Percentiles rank a stretch among this genome's conserved stretches.
Conservation (phyloP, 306 rosid species). For the Cucurbita pepo region DNA sequence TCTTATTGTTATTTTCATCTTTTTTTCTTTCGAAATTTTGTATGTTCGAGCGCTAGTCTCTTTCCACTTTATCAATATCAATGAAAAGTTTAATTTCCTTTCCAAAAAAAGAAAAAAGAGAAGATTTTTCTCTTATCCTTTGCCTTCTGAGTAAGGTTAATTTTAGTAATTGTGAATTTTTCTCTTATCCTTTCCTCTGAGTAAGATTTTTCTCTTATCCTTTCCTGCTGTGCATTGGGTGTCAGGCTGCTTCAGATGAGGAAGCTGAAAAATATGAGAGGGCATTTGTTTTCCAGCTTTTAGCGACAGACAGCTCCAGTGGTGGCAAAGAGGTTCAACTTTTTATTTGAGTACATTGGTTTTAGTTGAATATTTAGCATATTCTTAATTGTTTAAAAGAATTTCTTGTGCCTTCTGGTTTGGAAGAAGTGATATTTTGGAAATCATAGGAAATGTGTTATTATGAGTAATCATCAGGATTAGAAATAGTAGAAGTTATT, state of each 20-base stretch:
- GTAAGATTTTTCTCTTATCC: too few relatives aligned
- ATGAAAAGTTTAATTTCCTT: not conserved
- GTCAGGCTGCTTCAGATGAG: conserved; percentile 64
- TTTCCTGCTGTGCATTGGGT: not conserved
- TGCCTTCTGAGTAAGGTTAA: not conserved
- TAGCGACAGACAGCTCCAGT: conserved; percentile 37
- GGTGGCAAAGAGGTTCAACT: conserved; percentile 60
- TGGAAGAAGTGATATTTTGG: not conserved
- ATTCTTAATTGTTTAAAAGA: not conserved
- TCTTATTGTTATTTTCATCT: not conserved
- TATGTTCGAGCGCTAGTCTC: not conserved
- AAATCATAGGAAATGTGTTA: not conserved
- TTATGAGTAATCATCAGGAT: not conserved
- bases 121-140: not conserved
- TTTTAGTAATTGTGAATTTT: not conserved
- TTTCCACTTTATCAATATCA: not conserved
- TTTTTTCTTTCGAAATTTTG: not conserved
- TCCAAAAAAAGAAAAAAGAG: too few relatives aligned
- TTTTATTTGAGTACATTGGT: not conserved
- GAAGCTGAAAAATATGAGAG: conserved; percentile 65
- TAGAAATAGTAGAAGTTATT: not conserved
- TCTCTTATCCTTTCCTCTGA: too few relatives aligned
- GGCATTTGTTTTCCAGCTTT: conserved; percentile 69
- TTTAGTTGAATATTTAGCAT: not conserved
- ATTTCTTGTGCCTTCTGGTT: not conserved